A percentile compares a stretch with the other conserved stretches of the same genome.
Evolutionary conservation across 2,329 filamentous ascomycete genomes (phyloP).

Genomic region (Cryphonectria carpinicola): DNA sequence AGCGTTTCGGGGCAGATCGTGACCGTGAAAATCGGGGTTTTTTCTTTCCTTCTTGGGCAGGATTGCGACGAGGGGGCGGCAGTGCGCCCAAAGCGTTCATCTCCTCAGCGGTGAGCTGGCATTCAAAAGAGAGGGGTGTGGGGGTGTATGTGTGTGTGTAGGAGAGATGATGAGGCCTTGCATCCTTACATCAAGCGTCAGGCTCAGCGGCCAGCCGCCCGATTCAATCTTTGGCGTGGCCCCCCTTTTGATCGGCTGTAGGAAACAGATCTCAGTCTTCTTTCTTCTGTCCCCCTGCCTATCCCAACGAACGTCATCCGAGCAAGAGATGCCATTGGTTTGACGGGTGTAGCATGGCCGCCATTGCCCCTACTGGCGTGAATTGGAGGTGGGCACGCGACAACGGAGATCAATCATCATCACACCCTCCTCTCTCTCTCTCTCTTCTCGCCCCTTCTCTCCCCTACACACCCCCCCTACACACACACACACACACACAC

Average conservation of each 20-base stretch:
- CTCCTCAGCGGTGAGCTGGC: slow-evolving; percentile 5
- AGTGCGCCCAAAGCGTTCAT: slow-evolving; percentile 1
- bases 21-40: slow-evolving; percentile 2
- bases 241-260: background rate
- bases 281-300: background rate
- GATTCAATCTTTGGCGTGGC: background rate
- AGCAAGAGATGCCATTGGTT: slow-evolving; percentile 9
- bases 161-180: background rate
- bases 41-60: no score
- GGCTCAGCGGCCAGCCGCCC: background rate
- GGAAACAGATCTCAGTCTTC: background rate
- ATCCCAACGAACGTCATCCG: background rate
- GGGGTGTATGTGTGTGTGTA: background rate
- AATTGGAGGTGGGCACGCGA: slow-evolving; percentile 16
- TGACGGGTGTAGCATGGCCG: background rate
- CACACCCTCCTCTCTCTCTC: background rate
- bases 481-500: background rate
- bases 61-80: background rate
- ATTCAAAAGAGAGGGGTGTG: background rate
- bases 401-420: slow-evolving; percentile 10
- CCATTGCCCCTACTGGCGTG: slow-evolving; percentile 8
- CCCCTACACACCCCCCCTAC: no score
- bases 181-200: background rate
- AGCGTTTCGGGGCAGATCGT: slow-evolving; percentile 1
- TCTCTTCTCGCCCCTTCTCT: no score